Evolutionary conservation across 371 early-diverging fungal species (phyloP).

Genomic region (Mortierella sp.): DNA sequence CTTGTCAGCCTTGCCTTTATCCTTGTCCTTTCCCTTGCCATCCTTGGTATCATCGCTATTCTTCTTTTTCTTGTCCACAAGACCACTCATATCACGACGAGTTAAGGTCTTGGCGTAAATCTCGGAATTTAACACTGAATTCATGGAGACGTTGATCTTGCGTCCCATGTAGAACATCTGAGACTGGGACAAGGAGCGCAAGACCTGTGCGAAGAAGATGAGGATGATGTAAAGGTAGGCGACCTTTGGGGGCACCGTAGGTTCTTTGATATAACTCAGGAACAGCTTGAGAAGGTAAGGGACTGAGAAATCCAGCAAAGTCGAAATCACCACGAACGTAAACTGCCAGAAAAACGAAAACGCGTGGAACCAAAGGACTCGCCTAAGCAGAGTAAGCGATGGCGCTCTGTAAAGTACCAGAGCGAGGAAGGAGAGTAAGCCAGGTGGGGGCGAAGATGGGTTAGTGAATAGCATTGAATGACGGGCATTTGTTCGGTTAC

Average conservation of each 20-base stretch:
- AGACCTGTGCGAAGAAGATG: conserved; percentile 64
- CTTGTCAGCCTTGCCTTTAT: conserved; percentile 17
- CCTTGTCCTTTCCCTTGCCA: conserved; percentile 21
- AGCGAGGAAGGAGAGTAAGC: too few species aligned
- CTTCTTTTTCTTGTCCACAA: conserved; percentile 49
- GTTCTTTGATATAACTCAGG: conserved; percentile 60
- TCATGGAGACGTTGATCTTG: conserved; percentile 60
- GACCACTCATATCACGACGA: conserved; percentile 57
- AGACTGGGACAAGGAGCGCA: conserved; percentile 65
- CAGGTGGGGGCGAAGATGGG: too few species aligned
- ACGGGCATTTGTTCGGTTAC: too few species aligned
- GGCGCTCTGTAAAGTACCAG: conserved; percentile 11
- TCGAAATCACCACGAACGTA: conserved; percentile 61
- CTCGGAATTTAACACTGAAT: conserved; percentile 64
- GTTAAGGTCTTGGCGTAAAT: conserved; percentile 69
- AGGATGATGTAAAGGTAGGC: conserved; percentile 62
- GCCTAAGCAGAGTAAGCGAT: conserved; percentile 23
- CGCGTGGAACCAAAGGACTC: conserved; percentile 37
- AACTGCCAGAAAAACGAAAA: conserved; percentile 56
- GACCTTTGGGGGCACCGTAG: conserved; percentile 52
- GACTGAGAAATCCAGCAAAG: conserved; percentile 65
- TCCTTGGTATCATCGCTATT: conserved; percentile 22
- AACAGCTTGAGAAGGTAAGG: conserved; percentile 62
- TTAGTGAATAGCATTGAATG: too few species aligned
- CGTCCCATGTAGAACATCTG: conserved; percentile 70